Conservation (phyloP, 768 basidiomycete genomes). For the Hericium alpestre region DNA sequence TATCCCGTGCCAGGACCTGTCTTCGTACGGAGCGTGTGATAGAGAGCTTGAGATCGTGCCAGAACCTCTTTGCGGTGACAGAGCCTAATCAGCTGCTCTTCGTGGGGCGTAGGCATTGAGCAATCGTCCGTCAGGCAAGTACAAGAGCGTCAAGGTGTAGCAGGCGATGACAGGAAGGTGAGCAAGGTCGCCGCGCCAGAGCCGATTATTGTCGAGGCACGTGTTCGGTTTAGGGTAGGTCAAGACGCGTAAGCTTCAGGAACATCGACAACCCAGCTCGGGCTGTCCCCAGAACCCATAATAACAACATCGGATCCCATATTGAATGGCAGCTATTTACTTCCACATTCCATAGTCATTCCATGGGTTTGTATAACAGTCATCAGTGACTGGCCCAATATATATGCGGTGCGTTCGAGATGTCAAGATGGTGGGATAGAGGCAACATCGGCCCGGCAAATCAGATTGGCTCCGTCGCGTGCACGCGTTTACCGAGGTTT, state of each 20-base stretch:
- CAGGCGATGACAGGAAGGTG: not conserved
- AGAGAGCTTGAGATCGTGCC: constrained; percentile 21
- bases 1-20: constrained; percentile 42
- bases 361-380: no score
- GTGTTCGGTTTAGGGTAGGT: not conserved
- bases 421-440: no score
- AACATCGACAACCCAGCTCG: no score
- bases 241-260: not conserved
- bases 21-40: constrained; percentile 28
- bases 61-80: constrained; percentile 22
- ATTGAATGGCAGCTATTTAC: no score
- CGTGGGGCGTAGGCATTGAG: constrained; percentile 10
- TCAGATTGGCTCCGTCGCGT: no score
- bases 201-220: not conserved
- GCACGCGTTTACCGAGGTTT: not conserved
- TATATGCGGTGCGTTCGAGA: no score
- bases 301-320: no score
- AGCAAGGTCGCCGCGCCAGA: not conserved
- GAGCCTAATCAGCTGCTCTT: constrained; percentile 8
- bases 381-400: no score
- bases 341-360: no score
- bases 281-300: no score
- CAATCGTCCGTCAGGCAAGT: not conserved
- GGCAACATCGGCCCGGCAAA: no score
- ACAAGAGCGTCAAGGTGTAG: not conserved